These are phyloP conservation scores for Mentha longifolia DNA, from an alignment of 257 asterid species.

Conservation along the genomic window DNA sequence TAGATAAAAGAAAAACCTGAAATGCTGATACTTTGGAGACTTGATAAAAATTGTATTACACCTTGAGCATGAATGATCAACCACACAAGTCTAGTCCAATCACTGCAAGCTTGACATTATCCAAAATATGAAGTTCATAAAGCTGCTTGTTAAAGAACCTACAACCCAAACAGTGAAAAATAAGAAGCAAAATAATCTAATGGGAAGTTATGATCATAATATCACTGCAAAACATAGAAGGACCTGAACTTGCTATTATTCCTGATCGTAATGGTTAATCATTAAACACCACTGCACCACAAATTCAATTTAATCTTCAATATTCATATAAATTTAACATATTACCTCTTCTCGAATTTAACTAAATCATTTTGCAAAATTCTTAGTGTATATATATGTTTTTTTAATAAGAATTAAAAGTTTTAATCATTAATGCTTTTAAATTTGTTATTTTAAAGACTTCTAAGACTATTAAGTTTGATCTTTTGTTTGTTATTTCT, in stretches of 20 bases:
- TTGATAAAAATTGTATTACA: constrained; percentile 2
- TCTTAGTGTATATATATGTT: too few species aligned
- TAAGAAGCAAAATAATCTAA: not conserved
- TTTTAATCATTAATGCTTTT: too few species aligned
- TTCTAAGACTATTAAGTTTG: too few species aligned
- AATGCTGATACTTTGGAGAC: constrained; percentile 27
- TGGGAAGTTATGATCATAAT: constrained; percentile 5
- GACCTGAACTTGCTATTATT: constrained; percentile 15
- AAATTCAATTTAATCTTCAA: not conserved
- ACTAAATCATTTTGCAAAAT: too few species aligned
- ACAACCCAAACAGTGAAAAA: not conserved
- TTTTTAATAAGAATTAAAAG: too few species aligned
- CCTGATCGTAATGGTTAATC: not conserved
- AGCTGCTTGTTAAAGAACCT: constrained; percentile 13
- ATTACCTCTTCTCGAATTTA: constrained; percentile 4
- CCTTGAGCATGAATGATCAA: constrained; percentile 12
- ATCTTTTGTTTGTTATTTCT: too few species aligned
- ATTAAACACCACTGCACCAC: not conserved
- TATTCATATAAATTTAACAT: not conserved
- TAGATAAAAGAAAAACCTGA: not conserved
- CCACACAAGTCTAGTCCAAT: constrained; percentile 8
- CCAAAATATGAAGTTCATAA: constrained; percentile 22
- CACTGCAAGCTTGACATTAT: constrained; percentile 8
- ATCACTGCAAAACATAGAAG: constrained; percentile 1
- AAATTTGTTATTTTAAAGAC: too few species aligned